These are phyloP conservation scores for Paraleonurus japonicus DNA, from an alignment of 257 asterid genomes.

Conservation along the genomic window DNA sequence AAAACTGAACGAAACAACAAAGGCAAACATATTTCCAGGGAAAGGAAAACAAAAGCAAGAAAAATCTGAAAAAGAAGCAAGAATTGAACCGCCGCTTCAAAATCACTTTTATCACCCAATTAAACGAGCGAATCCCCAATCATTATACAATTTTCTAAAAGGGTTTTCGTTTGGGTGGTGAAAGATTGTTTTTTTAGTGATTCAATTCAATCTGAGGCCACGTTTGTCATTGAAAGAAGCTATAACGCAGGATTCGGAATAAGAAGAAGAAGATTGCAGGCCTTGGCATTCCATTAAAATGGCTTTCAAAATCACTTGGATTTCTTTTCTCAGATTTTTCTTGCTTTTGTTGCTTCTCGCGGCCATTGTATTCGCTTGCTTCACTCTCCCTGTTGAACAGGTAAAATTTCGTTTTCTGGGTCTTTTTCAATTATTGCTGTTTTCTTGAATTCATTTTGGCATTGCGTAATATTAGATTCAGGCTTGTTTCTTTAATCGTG, in stretches of 20 bases:
- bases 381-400: constrained; percentile 85
- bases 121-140: background rate
- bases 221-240: constrained; percentile 49
- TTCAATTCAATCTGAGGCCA: constrained; percentile 41
- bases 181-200: constrained; percentile 10
- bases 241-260: constrained; percentile 40
- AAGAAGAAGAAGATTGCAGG: constrained; percentile 55
- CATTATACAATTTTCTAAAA: background rate
- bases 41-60: constrained; percentile 13
- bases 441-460: background rate
- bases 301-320: constrained; percentile 61
- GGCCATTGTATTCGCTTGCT: constrained; percentile 65
- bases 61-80: background rate
- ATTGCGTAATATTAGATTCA: background rate
- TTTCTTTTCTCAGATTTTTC: constrained; percentile 45
- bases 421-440: background rate
- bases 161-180: constrained; percentile 16
- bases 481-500: background rate
- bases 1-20: background rate
- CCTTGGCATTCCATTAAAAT: constrained; percentile 52
- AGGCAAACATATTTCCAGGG: background rate
- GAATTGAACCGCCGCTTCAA: background rate
- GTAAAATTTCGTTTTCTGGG: constrained; percentile 27
- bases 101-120: constrained; percentile 1
- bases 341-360: constrained; percentile 55